phyloP scores from a whole-genome alignment of 2,329 filamentous ascomycete genomes.

The Neonectria magnoliae region DNA sequence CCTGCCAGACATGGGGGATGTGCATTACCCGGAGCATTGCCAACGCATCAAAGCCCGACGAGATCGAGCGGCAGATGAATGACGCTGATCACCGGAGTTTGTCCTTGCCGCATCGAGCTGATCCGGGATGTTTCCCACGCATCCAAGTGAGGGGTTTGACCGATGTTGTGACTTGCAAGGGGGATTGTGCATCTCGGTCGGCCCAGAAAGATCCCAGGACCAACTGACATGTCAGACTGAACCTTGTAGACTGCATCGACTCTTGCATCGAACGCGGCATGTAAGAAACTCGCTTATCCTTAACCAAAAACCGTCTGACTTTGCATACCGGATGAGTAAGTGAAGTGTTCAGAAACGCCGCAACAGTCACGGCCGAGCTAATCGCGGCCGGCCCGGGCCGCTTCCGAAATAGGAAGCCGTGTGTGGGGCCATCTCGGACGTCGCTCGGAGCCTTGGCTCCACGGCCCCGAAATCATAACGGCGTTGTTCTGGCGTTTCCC shows the following conservation, averaged over 20 bases:
- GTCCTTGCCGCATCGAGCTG: background rate
- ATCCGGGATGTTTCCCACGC: background rate
- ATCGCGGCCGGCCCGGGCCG: background rate
- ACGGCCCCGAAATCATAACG: background rate
- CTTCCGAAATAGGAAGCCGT: conserved; percentile 1
- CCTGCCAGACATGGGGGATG: background rate
- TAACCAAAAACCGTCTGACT: background rate
- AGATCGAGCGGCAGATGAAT: conserved; percentile 12
- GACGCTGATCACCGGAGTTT: conserved; percentile 2
- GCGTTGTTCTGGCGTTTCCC: background rate
- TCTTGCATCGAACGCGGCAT: background rate
- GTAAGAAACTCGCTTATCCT: background rate
- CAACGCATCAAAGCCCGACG: conserved; percentile 5
- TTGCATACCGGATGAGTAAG: background rate
- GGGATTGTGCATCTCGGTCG: conserved; percentile 1
- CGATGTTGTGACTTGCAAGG: background rate
- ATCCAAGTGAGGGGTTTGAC: conserved; percentile 9
- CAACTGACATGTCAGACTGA: conserved; percentile 5
- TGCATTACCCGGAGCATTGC: conserved; percentile 4
- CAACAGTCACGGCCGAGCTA: background rate
- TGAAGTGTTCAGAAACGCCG: background rate
- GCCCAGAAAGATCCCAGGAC: conserved; percentile 1
- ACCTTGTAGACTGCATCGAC: background rate
- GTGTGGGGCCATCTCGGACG: conserved; percentile 1
- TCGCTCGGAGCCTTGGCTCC: background rate